Evolutionary conservation across 805 yeast species (phyloP), one percentile per base, ranked within the genome.

Genomic region (Candida incommunis): DNA sequence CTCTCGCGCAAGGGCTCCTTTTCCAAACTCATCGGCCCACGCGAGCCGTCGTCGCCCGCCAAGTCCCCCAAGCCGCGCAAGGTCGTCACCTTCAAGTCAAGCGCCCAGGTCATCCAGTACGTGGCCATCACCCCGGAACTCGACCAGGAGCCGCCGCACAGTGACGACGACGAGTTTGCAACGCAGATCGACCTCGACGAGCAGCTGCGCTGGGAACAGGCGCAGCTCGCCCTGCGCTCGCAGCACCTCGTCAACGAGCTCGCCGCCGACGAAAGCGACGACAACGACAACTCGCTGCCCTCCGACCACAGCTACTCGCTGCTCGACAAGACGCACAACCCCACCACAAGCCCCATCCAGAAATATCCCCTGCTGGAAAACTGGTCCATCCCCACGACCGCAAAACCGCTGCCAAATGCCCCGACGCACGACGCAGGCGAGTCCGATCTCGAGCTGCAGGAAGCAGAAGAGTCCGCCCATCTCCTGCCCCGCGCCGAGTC

Each of bases 21-120:
- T 18, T 41, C 43, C 18, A 31, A 50, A 23, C 42, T 51, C 21
- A 48, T 45, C 4, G 51, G 54, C 7, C 57, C 54, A 3, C 45
- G 53, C 2, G 27, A 43, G n/a, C 41, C 25, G 9, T 41, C 48
- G 3, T 48, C 50, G 3, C 18, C 20, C 5, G 11, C 20, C 37
- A 7, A 7, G 18, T 9, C 11, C 5, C 26, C 54, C 3, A 45
- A 44, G 42, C 49, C 44, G 22, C 52, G 50, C 37, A 54, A 54
- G 42, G 54, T 52, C 20, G 56, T 54, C 37, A 54, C 57, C 5
- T 54, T 54, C 41, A 40, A 43, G 20, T 41, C 41, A 25, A 37
- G 53, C 7, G 53, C 49, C 16, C 50, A 52, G 41, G 53, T 54
- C 26, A 54, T 54, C 31, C 55, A 52, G 37, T 54, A 49, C 43